Evolutionary conservation across 768 basidiomycete genomes (phyloP).

Genomic region (Auricularia sp.): DNA sequence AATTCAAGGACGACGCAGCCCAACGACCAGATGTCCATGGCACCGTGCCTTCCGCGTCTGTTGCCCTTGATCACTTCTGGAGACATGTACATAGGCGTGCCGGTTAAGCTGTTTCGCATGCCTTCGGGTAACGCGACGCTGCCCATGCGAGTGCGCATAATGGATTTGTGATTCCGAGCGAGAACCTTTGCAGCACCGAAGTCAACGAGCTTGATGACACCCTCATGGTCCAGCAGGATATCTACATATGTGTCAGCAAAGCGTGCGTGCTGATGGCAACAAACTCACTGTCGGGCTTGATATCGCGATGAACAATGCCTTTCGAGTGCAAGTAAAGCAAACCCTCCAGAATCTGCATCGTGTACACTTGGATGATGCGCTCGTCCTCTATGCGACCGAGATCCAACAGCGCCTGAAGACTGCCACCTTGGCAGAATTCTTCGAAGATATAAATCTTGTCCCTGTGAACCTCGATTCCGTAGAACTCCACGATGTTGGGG

Average conservation of each 20-base stretch:
- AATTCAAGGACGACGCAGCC: constrained; percentile 97
- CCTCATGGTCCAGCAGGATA: constrained; percentile 80
- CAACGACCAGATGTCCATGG: constrained; percentile 97
- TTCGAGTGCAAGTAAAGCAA: constrained; percentile 87
- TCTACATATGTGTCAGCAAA: constrained; percentile 36
- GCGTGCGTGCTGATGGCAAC: constrained; percentile 1
- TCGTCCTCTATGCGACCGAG: constrained; percentile 96
- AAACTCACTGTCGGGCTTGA: constrained; percentile 91
- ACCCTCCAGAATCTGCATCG: constrained; percentile 94
- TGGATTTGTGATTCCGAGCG: constrained; percentile 77
- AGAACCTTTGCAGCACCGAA: constrained; percentile 97
- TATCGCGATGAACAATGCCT: constrained; percentile 89
- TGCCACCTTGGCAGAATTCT: constrained; percentile 95
- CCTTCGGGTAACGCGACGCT: constrained; percentile 30
- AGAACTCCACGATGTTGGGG: constrained; percentile 96
- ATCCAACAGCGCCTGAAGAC: constrained; percentile 77
- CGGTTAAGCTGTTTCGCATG: constrained; percentile 80
- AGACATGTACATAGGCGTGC: constrained; percentile 99
- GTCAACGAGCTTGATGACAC: constrained; percentile 93
- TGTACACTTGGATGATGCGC: constrained; percentile 88
- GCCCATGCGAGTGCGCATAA: constrained; percentile 57
- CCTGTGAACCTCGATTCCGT: constrained; percentile 96
- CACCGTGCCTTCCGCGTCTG: constrained; percentile 74
- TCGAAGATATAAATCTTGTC: constrained; percentile 99
- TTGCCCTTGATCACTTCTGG: constrained; percentile 97